These are phyloP conservation scores for Linnemannia elongata DNA, from an alignment of 192 early-diverging fungal species.

Conservation along the genomic window DNA sequence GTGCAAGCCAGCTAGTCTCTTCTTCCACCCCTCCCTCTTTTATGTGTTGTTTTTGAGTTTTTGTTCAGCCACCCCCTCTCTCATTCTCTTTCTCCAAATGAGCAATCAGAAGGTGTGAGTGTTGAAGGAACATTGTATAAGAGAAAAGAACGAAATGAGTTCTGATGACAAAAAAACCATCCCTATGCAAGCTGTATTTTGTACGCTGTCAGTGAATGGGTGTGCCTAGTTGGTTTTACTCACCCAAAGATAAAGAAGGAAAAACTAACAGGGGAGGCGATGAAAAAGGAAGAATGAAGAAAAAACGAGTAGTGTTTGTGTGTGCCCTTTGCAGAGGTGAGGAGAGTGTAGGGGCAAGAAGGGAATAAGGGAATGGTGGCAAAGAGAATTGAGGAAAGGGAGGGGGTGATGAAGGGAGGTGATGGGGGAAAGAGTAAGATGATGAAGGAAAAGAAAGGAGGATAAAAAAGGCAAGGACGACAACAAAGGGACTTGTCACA, in stretches of 20 bases:
- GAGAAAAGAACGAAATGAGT: neutral
- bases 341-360: neutral
- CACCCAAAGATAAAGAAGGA: neutral
- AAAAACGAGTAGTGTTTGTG: neutral
- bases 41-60: neutral
- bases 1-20: neutral
- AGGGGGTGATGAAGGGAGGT: neutral
- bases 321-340: neutral
- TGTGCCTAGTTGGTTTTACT: neutral
- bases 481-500: neutral
- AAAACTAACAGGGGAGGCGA: neutral
- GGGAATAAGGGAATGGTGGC: neutral
- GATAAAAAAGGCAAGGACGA: neutral
- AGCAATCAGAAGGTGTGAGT: neutral
- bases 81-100: neutral
- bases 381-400: neutral
- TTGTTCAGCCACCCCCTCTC: neutral
- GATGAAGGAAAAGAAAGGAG: neutral
- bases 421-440: neutral
- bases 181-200: neutral
- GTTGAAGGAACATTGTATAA: neutral
- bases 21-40: neutral
- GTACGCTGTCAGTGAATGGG: neutral
- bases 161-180: neutral
- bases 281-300: neutral